Evolutionary conservation across 2,329 filamentous ascomycete genomes (phyloP), one percentile per base, ranked within the genome.

Genomic region (Alternaria sp.): DNA sequence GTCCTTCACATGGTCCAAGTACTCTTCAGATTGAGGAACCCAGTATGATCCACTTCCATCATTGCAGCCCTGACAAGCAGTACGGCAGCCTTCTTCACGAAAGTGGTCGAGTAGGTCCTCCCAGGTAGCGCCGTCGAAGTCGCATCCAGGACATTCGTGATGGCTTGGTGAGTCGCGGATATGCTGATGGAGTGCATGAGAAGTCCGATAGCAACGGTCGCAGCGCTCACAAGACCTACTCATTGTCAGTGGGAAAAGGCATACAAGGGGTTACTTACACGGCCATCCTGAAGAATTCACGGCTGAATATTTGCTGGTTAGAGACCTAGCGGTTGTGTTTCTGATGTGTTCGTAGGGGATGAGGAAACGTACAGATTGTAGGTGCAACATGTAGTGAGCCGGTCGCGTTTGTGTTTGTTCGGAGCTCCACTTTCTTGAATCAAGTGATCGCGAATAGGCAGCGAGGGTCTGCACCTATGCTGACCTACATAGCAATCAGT

Each of bases 141-240:
- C 40, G 22, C 48, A 57, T 22, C 28, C 28, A 9, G 55, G 55
- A 16, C 55, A 57, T 20, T 51, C 40, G 20, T 45, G 25, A 6
- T 57, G 55, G 4, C 45, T n/a, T 14, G 22, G 30, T 11, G 53
- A 49, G 53, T 56, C 34, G 25, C 53, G 43, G 20, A 48, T 6
- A n/a, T 41, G 53, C 9, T 55, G 53, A 2, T 40, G 2, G 41
- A 28, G 25, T 3, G 52, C 41, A 18, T 25, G 22, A 4, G 10
- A 14, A 11, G 30, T 46, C 14, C 30, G 5, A 18, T 46, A 55
- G 9, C 8, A 14, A 25, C 43, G 34, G 18, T 27, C 14, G 32
- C 53, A 55, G n/a, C 53, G 28, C 5, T 36, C 3, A n/a, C 38
- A 51, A 20, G 9, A 36, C 6, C 38, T 45, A 12, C 8, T n/a